Evolutionary conservation across 140 eudicot genomes (phyloP), one percentile per base, ranked within the genome.

Genomic region (Senecio squalidus): DNA sequence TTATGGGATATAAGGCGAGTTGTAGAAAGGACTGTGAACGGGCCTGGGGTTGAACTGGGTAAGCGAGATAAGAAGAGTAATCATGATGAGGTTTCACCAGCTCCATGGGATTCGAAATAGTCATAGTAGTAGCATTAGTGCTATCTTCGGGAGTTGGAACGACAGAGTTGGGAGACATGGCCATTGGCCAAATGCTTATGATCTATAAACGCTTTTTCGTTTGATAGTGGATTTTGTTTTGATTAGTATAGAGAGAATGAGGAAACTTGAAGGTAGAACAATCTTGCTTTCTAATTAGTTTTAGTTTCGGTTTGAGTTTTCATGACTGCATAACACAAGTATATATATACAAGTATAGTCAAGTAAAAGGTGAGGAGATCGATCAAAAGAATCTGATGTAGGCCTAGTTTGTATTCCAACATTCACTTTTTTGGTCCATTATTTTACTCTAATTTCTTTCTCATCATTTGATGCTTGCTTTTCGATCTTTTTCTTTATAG

Each of bases 91-190:
- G 61, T 49, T 59, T 77, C 34, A 74, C 70, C 51, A 41, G 64
- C 43, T 64, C 69, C 79, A 67, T 66, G 44, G 78, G 71, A 25
- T 64, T 69, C 10, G 68, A 36, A 69, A 48, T 29, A 36, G 68
- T 36, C 26, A 49, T 25, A 20, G 67, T 24, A 20, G 56, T 7
- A 26, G 68, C 11, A 13, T 33, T 23, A 11, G 47, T 30, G 62
- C 48, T 34, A 60, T 58, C 53, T 67, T 86, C 83, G 36, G 84
- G 80, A 57, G 86, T 83, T 15, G 89, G 94, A 54, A 57, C 84
- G 4, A 80, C 78, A n/a, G 81, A 73, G 64, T 68, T 71, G 63
- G 75, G 75, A 36, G 89, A 57, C 85, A 76, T 85, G 77, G 76
- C 77, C 64, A 62, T 64, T 48, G 50, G 55, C 53, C 61, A 58